phyloP scores from a whole-genome alignment of 2,329 filamentous ascomycete species.

The Davidsoniella eucalypti region DNA sequence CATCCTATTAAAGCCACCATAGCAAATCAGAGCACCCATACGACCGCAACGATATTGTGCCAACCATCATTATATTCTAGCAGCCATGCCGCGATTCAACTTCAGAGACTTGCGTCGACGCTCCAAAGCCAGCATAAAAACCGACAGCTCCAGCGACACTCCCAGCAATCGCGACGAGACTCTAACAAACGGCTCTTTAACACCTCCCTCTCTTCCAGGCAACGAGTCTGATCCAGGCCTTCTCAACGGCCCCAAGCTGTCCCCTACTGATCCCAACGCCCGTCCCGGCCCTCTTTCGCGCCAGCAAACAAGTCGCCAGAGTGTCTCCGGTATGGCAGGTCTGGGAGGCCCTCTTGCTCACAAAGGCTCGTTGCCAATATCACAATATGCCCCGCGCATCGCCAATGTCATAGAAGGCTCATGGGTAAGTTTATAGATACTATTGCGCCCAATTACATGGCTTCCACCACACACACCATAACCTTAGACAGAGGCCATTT shows the following conservation, averaged over 20 bases:
- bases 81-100: constrained; percentile 17
- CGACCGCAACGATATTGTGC: no score
- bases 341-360: constrained; percentile 37
- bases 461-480: background rate
- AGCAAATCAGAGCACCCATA: no score
- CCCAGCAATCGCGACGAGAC: constrained; percentile 40
- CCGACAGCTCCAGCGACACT: constrained; percentile 44
- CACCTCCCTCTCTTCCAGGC: constrained; percentile 52
- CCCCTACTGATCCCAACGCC: background rate
- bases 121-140: constrained; percentile 58
- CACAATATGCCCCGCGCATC: constrained; percentile 66
- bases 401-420: constrained; percentile 65
- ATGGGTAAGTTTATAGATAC: constrained; percentile 46
- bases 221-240: constrained; percentile 49
- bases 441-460: background rate
- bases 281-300: background rate
- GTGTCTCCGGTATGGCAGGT: constrained; percentile 47
- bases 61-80: background rate
- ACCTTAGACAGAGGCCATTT: no score
- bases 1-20: no score
- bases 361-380: constrained; percentile 44
- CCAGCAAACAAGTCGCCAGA: constrained; percentile 29
- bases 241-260: background rate
- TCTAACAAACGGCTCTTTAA: constrained; percentile 52
- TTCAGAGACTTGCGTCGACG: constrained; percentile 58